A percentile compares a stretch with the other conserved stretches of the same genome.
These are phyloP conservation scores for Trichoderma sp. DNA, from an alignment of 2,329 filamentous ascomycete genomes.

Conservation along the genomic window DNA sequence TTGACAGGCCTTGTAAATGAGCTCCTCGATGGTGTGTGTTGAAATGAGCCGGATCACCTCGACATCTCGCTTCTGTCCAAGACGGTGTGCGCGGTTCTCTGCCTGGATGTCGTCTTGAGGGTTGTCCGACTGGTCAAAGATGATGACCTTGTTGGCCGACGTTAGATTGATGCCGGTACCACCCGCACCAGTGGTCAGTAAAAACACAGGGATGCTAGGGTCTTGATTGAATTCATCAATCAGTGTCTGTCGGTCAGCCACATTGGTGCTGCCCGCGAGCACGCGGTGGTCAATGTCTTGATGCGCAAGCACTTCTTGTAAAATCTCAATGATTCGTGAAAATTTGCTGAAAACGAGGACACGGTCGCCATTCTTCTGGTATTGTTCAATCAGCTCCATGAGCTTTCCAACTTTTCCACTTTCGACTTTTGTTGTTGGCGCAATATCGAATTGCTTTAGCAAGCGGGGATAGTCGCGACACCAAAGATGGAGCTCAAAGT, in stretches of 20 bases:
- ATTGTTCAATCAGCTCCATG: constrained; percentile 70
- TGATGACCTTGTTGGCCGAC: constrained; percentile 94
- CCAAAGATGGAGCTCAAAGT: constrained; percentile 67
- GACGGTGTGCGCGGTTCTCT: constrained; percentile 92
- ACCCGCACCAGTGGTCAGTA: constrained; percentile 89
- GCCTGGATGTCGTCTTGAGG: constrained; percentile 98
- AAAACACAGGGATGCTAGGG: constrained; percentile 79
- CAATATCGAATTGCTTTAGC: constrained; percentile 55
- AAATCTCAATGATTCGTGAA: constrained; percentile 84
- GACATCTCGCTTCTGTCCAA: constrained; percentile 87
- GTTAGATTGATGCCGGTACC: constrained; percentile 97
- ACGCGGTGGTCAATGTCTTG: constrained; percentile 75
- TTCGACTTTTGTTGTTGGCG: constrained; percentile 56
- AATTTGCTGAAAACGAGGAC: constrained; percentile 93
- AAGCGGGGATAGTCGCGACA: constrained; percentile 60
- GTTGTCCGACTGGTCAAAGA: constrained; percentile 97
- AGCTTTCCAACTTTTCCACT: constrained; percentile 86
- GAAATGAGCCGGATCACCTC: constrained; percentile 87
- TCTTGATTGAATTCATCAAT: constrained; percentile 85
- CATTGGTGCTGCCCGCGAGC: constrained; percentile 82
- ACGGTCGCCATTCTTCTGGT: constrained; percentile 79
- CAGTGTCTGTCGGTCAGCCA: constrained; percentile 79
- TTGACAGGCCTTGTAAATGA: constrained; percentile 86
- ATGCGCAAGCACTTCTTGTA: constrained; percentile 77
- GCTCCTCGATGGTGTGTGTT: constrained; percentile 82